phyloP scores from a whole-genome alignment of 805 yeast genomes.

The Cyberlindnera japonica region DNA sequence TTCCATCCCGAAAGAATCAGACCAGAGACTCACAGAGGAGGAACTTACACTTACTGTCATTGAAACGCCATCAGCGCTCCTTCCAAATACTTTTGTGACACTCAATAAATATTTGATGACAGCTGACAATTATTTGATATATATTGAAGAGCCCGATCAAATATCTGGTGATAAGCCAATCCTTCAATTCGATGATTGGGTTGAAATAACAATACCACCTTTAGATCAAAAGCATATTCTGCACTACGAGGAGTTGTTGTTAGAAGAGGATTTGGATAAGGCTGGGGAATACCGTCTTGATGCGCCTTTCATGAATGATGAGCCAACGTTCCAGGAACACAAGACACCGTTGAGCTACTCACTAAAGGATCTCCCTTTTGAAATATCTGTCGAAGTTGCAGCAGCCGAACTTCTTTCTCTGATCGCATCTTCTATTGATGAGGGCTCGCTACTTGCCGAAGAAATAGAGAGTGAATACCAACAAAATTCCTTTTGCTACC shows the following conservation, averaged over 20 bases:
- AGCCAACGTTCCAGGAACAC: slow-evolving; percentile 18
- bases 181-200: background rate
- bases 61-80: background rate
- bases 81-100: background rate
- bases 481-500: too few species aligned
- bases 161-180: too few species aligned
- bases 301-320: slow-evolving; percentile 19
- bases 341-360: slow-evolving; percentile 13
- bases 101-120: background rate
- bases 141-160: background rate
- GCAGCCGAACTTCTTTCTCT: too few species aligned
- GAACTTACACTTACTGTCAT: background rate
- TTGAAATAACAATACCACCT: background rate
- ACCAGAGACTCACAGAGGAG: slow-evolving; percentile 4
- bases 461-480: background rate
- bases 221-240: background rate
- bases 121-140: background rate
- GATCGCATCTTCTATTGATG: background rate
- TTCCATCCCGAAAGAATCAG: slow-evolving; percentile 3
- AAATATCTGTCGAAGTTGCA: background rate
- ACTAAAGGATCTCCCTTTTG: background rate
- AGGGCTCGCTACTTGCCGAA: background rate
- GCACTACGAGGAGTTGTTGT: slow-evolving; percentile 1
- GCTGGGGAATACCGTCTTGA: slow-evolving; percentile 19
- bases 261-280: slow-evolving; percentile 16